Evolutionary conservation across 768 basidiomycete species (phyloP), one percentile per base, ranked within the genome.

Genomic region (Trametes meyenii): DNA sequence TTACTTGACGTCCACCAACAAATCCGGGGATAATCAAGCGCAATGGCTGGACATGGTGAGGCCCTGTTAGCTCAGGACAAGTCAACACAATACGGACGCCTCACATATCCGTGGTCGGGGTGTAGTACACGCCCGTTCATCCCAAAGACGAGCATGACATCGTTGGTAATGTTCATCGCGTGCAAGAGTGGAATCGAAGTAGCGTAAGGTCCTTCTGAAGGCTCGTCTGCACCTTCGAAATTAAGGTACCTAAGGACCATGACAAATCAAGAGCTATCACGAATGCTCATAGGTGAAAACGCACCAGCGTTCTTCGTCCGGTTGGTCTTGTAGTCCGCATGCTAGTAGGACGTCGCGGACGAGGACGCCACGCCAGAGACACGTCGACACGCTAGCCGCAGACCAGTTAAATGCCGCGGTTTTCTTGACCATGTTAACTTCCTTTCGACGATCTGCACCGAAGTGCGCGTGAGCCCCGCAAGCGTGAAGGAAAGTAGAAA

Each of bases 31-130:
- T 69, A 24, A 69, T 64, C 3, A 38, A 17, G 13, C 67, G 55
- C 26, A 69, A 38, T 1, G 67, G 67, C 63, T 66, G 35, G n/a
- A n/a, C 6, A 39, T 7, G 38, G 14, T 39, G 14, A 14, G n/a
- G n/a, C n/a, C n/a, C n/a, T n/a, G n/a, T n/a, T n/a, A n/a, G n/a
- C n/a, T n/a, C n/a, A n/a, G n/a, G n/a, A n/a, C n/a, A n/a, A n/a
- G n/a, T n/a, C n/a, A n/a, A n/a, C n/a, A n/a, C n/a, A n/a, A n/a
- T n/a, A 39, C 38, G 38, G 14, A 14, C n/a, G n/a, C 55, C 63
- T 13, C 21, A 68, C 67, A 40, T 68, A 68, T 14, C 67, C 67
- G 52, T 69, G 67, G 40, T 69, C 67, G 0, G 67, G 67, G 45
- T 69, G 67, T 14, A 69, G 43, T 0, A 69, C 65, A 2, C 67